These are phyloP conservation scores for Geotrichum europaeum DNA, from an alignment of 1,139 yeast species.

Conservation along the genomic window DNA sequence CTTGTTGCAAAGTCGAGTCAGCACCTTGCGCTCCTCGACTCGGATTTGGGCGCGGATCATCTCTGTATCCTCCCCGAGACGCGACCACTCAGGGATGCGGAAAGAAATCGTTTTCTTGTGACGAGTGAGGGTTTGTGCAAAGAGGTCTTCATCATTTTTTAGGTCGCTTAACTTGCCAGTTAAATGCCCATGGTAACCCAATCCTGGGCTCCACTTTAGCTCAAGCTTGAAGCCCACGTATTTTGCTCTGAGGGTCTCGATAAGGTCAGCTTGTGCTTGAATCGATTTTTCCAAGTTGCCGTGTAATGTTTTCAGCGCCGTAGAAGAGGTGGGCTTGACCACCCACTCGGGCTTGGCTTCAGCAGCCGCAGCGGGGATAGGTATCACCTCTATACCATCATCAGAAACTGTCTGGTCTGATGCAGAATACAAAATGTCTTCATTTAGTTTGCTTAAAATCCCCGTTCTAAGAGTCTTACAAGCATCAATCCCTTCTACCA, in stretches of 20 bases:
- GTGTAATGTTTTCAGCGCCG: slow-evolving; percentile 25
- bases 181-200: slow-evolving; percentile 31
- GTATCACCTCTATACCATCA: slow-evolving; percentile 11
- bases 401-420: slow-evolving; percentile 1
- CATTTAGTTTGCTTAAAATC: slow-evolving; percentile 33
- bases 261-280: slow-evolving; percentile 19
- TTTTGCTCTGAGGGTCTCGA: slow-evolving; percentile 19
- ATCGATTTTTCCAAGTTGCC: slow-evolving; percentile 7
- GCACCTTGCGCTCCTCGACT: slow-evolving; percentile 14
- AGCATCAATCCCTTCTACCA: slow-evolving; percentile 21
- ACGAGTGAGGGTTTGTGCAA: slow-evolving; percentile 23
- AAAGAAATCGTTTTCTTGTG: slow-evolving; percentile 26
- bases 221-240: slow-evolving; percentile 23
- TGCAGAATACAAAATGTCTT: slow-evolving; percentile 23
- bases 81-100: slow-evolving; percentile 28
- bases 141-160: slow-evolving; percentile 17
- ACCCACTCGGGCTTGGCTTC: slow-evolving; percentile 15
- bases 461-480: slow-evolving; percentile 25
- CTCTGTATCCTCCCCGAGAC: slow-evolving; percentile 31
- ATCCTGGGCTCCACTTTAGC: slow-evolving; percentile 34
- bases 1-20: slow-evolving; percentile 12
- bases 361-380: slow-evolving; percentile 24
- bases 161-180: slow-evolving; percentile 16
- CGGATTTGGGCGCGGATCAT: slow-evolving; percentile 23
- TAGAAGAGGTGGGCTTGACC: slow-evolving; percentile 24